Base-by-base conservation (phyloP, 176 grass and related monocot genomes). In the Triticum monococcum region DNA sequence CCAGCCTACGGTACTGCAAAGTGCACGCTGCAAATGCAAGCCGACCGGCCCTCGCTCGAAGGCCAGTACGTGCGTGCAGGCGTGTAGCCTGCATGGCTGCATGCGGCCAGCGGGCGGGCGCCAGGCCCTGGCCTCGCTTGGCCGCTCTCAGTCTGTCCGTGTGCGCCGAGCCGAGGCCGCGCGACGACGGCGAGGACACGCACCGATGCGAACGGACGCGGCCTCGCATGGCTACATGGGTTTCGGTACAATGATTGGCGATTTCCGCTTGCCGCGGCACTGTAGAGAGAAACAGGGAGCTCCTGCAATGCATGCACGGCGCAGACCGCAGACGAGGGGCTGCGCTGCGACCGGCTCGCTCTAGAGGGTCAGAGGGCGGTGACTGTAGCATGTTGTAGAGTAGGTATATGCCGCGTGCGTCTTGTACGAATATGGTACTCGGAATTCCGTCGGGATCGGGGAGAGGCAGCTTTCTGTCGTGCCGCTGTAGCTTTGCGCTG, bases 191-290 rank as follows among this genome's bases (percentile, higher is more conserved):
- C 25, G 63, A 30, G 46, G 40, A 35, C 3, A 68, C 5, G 50
- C 50, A 17, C 60, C 72, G 8, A 57, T 57, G 33, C 54, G 54
- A 1, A 8, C 16, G 54, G 17, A 20, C 54, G 5, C 18, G 1
- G 54, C 54, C 40, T 40, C 63, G 75, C 43, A 13, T 57, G 50
- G 30, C 22, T 64, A 72, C 81, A 77, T 74, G 76, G 82, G 25
- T 72, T 28, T 50, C 8, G 57, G 66, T 80, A 85, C 87, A 85
- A 85, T 89, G 79, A 85, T 89, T 85, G 77, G 32, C 68, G 23
- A 32, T 72, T 11, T 72, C 4, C 10, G 16, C n/a, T 61, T 31
- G 50, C 66, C 3, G 25, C 64, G 14, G 38, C 17, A 70, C 31
- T 73, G 66, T 84, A 8, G 40, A n/a, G 18, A 18, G 31, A n/a